Base-by-base conservation (phyloP, 2,329 filamentous ascomycete species). In the Calonectria honghensis region DNA sequence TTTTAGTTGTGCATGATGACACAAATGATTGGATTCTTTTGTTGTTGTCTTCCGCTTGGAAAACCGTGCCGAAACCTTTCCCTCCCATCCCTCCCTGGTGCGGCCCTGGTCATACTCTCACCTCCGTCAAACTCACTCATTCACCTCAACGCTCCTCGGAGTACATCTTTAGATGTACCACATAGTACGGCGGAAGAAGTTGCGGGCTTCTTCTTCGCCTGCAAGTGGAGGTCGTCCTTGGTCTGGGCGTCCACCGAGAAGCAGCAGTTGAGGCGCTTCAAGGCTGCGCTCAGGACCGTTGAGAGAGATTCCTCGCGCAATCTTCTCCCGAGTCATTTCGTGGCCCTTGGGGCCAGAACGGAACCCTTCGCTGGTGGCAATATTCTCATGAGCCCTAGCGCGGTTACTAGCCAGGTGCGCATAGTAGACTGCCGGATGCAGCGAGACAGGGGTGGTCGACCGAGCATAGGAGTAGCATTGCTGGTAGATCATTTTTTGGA, bases 381-480 rank as follows among this genome's bases (percentile, higher is more conserved):
- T 78, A 73, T 88, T 84, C 80, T 96, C 93, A 77, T 99, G 97
- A 4, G 92, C 88, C 69, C 93, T 92, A 27, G 95, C 95, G 65
- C 97, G 94, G 73, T 92, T 92, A 11, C 95, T 94, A 41, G 96
- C 96, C 76, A 99, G 86, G 85, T 99, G 97, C 0, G 97, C 96
- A 79, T 99, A 99, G 89, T 99, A 99, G 0, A 98, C 94, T 0
- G 97, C 96, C 0, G 97, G 97, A 78, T 93, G 94, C 0, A 97
- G 85, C 0, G 96, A 98, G 0, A 99, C 96, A 0, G 97, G 95
- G 0, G 96, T 98, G 0, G 96, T 98, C 0, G 96, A 97, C 20
- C 97, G 92, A 70, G 94, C 93, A 82, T 98, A 99, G 71, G 98
- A 95, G 85, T 98, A 99, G 57, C 94, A 98, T 76, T 98, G 96